Evolutionary conservation across 2,329 filamentous ascomycete genomes (phyloP), one percentile per base, ranked within the genome.

Genomic region (Hypoxylon rubiginosum): DNA sequence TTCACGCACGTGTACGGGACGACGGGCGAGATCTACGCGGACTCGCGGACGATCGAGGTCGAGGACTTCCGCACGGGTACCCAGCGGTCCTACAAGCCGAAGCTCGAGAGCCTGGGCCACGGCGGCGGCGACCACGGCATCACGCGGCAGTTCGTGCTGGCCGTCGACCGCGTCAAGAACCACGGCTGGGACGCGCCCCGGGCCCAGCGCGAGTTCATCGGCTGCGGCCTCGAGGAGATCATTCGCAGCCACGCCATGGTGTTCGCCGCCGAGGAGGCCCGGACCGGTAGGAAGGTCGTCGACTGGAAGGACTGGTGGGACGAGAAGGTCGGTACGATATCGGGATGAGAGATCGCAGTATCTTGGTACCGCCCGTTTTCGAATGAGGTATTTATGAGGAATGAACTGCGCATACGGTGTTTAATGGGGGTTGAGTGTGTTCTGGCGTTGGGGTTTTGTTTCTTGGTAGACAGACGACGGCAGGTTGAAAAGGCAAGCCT

Each of bases 241-340:
- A 85, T 98, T n/a, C 85, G 91, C 52, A 97, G 93, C 74, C 96
- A 98, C 80, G 94, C 92, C 1, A 87, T 96, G 80, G 95, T 97
- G 0, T 99, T 97, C 82, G 94, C 93, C 24, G 96, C 95, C 0
- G 96, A 98, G 80, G 92, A 97, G 73, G 93, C 95, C 4, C 87
- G 95, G 73, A 83, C 82, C 53, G 84, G 85, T 54, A 88, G 86
- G 74, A 89, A 86, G 75, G 90, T 96, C 7, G 80, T 98, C 3
- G 85, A 91, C 71, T 97, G 92, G 90, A 80, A 81, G 46, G 79
- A 85, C 50, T 97, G 93, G 92, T 97, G 93, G 93, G 79, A 80
- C 32, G 76, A 79, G 63, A 83, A 88, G 68, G 82, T 90, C 28
- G 81, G 65, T 17, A 21, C 56, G 15, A 70, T 67, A 30, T 63